phyloP scores from a whole-genome alignment of 2,329 filamentous ascomycete genomes.

The Sporothrix brunneoviolacea region DNA sequence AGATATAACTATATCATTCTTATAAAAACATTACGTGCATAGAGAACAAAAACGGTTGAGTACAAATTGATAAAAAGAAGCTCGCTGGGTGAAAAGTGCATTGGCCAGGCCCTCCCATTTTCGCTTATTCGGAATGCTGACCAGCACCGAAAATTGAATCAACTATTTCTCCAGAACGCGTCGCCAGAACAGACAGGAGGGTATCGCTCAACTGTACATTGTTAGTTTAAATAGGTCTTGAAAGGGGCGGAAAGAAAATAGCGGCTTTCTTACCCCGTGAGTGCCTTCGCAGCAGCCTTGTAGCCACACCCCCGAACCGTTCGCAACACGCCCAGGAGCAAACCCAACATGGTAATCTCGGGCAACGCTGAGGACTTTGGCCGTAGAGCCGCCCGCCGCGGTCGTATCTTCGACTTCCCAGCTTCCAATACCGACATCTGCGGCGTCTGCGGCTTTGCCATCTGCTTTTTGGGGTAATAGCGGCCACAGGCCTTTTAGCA shows the following conservation, averaged over 20 bases:
- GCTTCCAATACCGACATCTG: slow-evolving; percentile 17
- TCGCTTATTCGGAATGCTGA: too few species aligned
- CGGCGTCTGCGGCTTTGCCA: slow-evolving; percentile 3
- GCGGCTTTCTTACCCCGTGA: slow-evolving; percentile 81
- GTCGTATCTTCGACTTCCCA: slow-evolving; percentile 18
- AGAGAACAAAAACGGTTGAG: too few species aligned
- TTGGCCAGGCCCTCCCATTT: background rate
- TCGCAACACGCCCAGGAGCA: slow-evolving; percentile 58
- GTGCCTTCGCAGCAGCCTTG: slow-evolving; percentile 92
- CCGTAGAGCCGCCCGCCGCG: background rate
- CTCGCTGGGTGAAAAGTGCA: too few species aligned
- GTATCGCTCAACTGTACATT: slow-evolving; percentile 65
- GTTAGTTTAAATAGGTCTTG: slow-evolving; percentile 1
- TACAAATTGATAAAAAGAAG: too few species aligned
- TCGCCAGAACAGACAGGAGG: slow-evolving; percentile 69
- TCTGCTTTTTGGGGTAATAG: slow-evolving; percentile 50
- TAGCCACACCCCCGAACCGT: slow-evolving; percentile 76
- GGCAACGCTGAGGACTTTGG: slow-evolving; percentile 56
- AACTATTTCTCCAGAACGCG: slow-evolving; percentile 71
- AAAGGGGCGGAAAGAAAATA: slow-evolving; percentile 22
- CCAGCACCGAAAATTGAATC: slow-evolving; percentile 61
- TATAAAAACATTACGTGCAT: too few species aligned
- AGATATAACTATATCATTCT: too few species aligned
- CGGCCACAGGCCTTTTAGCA: slow-evolving; percentile 60
- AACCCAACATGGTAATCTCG: slow-evolving; percentile 77